Percentiles rank a stretch among this genome's conserved stretches.
These are phyloP conservation scores for Irpex rosettiformis DNA, from an alignment of 1,284 basidiomycete genomes.

Conservation along the genomic window DNA sequence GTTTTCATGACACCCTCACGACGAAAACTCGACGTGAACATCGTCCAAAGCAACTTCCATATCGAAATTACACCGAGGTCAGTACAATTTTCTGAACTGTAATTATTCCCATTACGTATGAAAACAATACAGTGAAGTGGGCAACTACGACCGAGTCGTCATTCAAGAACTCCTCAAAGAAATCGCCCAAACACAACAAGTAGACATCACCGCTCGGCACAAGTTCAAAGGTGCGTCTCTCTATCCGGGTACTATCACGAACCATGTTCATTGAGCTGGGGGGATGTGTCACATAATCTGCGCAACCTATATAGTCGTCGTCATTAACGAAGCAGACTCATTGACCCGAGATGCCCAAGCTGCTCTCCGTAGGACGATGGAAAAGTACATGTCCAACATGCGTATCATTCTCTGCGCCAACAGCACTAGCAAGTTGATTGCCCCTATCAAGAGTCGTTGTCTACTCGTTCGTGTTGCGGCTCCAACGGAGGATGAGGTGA, in stretches of 20 bases:
- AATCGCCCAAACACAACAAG: conserved; percentile 98
- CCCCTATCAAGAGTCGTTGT: conserved; percentile 95
- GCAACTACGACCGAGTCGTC: conserved; percentile 92
- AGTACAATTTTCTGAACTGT: conserved; percentile 17
- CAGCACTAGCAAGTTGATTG: conserved; percentile 94
- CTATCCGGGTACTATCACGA: too few species aligned
- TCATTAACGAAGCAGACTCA: conserved; percentile 97
- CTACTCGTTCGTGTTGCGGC: conserved; percentile 92
- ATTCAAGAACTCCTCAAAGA: conserved; percentile 98
- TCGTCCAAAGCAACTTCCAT: conserved; percentile 97
- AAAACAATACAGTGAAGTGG: conserved; percentile 60
- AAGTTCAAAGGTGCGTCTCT: conserved; percentile 86
- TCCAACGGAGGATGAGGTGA: conserved; percentile 74
- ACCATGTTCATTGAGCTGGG: too few species aligned
- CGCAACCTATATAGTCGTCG: conserved; percentile 72
- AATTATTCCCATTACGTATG: conserved; percentile 1
- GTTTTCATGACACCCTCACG: conserved; percentile 94
- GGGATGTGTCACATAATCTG: too few species aligned
- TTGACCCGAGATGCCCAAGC: conserved; percentile 96
- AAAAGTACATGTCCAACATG: conserved; percentile 98
- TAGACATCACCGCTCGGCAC: conserved; percentile 93
- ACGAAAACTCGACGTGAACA: conserved; percentile 93
- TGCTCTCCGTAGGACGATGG: conserved; percentile 96
- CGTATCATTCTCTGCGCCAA: conserved; percentile 98
- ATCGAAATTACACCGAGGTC: conserved; percentile 97